Evolutionary conservation across 2,329 filamentous ascomycete genomes (phyloP).

Genomic region (Pseudogymnoascus sp.): DNA sequence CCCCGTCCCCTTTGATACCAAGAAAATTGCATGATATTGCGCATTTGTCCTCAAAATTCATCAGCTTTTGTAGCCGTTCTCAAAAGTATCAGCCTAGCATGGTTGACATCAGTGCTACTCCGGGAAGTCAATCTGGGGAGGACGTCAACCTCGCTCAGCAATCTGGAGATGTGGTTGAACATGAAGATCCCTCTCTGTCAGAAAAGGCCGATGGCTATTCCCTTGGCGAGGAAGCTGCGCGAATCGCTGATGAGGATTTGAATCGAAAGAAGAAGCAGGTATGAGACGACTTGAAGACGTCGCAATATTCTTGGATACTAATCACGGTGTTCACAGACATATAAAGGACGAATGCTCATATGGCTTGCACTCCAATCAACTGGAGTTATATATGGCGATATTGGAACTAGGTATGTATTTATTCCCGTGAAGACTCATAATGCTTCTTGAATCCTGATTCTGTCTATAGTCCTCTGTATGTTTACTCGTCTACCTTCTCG

Average conservation of each 20-base stretch:
- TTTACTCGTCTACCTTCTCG: conserved; percentile 60
- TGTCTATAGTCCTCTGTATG: conserved; percentile 51
- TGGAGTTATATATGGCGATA: conserved; percentile 63
- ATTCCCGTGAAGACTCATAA: background rate
- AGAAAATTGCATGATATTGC: background rate
- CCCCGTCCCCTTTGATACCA: no score
- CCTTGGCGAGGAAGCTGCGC: conserved; percentile 20
- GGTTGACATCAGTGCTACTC: background rate
- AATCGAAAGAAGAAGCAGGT: conserved; percentile 27
- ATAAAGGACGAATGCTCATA: conserved; percentile 22
- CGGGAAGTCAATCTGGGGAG: conserved; percentile 16
- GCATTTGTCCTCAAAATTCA: background rate
- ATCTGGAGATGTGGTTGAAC: conserved; percentile 9
- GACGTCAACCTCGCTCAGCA: conserved; percentile 19
- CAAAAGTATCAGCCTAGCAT: background rate
- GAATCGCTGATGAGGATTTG: conserved; percentile 22
- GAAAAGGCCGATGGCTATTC: conserved; percentile 18
- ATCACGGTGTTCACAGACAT: conserved; percentile 15
- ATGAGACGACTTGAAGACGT: background rate
- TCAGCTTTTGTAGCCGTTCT: background rate
- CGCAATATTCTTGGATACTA: background rate
- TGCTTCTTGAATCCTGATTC: background rate
- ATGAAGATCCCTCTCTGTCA: conserved; percentile 14
- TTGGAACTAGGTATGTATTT: conserved; percentile 39
- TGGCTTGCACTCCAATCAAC: conserved; percentile 56